Evolutionary conservation across 2,329 filamentous ascomycete species (phyloP).

Genomic region (Akanthomyces uredinophilus): DNA sequence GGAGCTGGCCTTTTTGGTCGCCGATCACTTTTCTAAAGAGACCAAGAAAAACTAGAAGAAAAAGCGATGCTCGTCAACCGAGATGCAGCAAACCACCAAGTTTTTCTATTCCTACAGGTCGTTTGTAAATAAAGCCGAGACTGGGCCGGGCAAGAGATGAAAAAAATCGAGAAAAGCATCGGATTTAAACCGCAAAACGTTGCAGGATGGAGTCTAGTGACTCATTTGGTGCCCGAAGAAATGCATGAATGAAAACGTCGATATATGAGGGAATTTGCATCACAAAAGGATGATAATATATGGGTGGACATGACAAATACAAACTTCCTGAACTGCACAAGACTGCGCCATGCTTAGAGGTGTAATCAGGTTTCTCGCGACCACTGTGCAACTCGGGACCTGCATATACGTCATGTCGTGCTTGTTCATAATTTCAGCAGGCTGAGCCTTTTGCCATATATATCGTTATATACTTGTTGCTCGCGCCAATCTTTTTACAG

Average conservation of each 20-base stretch:
- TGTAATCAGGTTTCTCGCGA: background rate
- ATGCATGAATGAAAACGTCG: background rate
- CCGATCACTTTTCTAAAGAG: conserved; percentile 62
- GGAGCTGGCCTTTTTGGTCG: conserved; percentile 89
- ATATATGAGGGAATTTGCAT: background rate
- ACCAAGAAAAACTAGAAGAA: conserved; percentile 18
- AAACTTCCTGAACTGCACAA: background rate
- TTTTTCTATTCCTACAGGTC: background rate
- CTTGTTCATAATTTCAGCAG: background rate
- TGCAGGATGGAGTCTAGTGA: background rate
- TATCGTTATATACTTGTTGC: background rate
- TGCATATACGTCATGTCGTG: background rate
- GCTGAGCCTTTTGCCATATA: background rate
- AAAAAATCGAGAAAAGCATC: background rate
- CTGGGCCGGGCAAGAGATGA: conserved; percentile 9
- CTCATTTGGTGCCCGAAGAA: background rate
- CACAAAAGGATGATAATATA: background rate
- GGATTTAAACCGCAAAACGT: background rate
- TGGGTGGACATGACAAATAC: background rate
- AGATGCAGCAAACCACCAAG: background rate
- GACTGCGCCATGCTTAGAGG: no score
- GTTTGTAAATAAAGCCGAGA: conserved; percentile 6
- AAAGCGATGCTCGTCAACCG: background rate
- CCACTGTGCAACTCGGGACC: background rate
- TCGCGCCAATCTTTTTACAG: conserved; percentile 19